These are phyloP conservation scores for Telopea speciosissima DNA, from an alignment of 177 flowering plant genomes.

Conservation along the genomic window DNA sequence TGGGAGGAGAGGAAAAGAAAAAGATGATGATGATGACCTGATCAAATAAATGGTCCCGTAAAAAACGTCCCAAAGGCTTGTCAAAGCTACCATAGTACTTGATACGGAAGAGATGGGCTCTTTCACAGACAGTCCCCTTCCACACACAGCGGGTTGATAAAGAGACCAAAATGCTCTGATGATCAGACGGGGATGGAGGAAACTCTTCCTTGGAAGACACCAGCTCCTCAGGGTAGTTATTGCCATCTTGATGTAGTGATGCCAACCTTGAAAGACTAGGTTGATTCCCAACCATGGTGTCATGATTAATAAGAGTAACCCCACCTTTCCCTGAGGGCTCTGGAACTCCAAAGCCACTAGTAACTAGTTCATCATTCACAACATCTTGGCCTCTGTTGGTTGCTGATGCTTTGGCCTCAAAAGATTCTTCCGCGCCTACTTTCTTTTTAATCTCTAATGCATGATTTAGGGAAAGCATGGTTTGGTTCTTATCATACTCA, in stretches of 20 bases:
- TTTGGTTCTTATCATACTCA: constrained; percentile 9
- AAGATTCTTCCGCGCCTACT: constrained; percentile 12
- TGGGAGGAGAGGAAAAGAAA: background rate
- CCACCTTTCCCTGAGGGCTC: constrained; percentile 18
- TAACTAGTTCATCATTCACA: constrained; percentile 17
- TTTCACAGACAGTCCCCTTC: constrained; percentile 96
- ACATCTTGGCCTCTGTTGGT: constrained; percentile 4
- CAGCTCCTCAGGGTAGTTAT: constrained; percentile 33
- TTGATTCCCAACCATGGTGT: constrained; percentile 15
- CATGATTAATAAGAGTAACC: constrained; percentile 10
- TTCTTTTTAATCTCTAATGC: constrained; percentile 19
- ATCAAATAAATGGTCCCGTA: constrained; percentile 88
- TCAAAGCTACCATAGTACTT: constrained; percentile 96
- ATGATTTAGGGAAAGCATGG: constrained; percentile 20
- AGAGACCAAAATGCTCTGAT: constrained; percentile 95
- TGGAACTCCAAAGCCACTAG: constrained; percentile 20
- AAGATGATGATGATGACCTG: constrained; percentile 38
- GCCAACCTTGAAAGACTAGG: constrained; percentile 21
- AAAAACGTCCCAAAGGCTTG: constrained; percentile 88
- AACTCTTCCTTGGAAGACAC: constrained; percentile 68
- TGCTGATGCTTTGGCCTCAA: constrained; percentile 16
- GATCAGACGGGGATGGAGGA: constrained; percentile 87
- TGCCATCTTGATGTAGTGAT: constrained; percentile 30
- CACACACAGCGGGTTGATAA: constrained; percentile 89
- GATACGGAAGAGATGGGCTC: constrained; percentile 88